Evolutionary conservation across 176 grass and related monocot species (phyloP), one percentile per base, ranked within the genome.

Genomic region (Neostapfia colusana): DNA sequence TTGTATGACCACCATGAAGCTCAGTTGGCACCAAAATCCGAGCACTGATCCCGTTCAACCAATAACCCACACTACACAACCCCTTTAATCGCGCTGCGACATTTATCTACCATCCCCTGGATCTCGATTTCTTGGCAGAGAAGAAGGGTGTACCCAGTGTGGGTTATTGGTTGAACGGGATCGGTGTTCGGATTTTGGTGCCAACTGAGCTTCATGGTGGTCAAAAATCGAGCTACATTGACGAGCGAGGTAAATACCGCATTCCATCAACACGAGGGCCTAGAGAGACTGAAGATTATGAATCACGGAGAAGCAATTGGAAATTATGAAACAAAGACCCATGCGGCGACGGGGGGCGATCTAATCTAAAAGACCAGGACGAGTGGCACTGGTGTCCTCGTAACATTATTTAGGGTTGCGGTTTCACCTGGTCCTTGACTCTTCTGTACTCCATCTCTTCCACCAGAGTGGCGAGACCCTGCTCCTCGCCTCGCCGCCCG

Each of bases 371-470:
- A 69, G 42, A 17, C 20, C 37, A 50, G 23, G 63, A n/a, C 28
- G 45, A n/a, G 67, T 7, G 42, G 27, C 58, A 9, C 23, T 58
- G 14, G 35, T 12, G 42, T 9, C 28, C 34, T 49, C 0, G 13
- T 31, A 6, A 26, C 27, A 50, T 71, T 53, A 8, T 41, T 36
- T 61, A 70, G 44, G 59, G 44, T 40, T 69, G 18, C 39, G 17
- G 25, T 27, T 12, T 61, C 48, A 91, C 89, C 89, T 88, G 85
- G 39, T 91, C 85, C 57, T 88, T 91, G 54, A 79, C 75, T 75
- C 82, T 91, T 45, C 85, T 82, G 62, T 88, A 82, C 85, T 88
- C 85, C 89, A 91, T 88, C 31, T 49, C 73, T 11, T 51, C 79
- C 79, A 40, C 77, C 18, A 8, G 43, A 46, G 4, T 13, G 55